phyloP scores from a whole-genome alignment of 208 protist species.

The Angomonas deanei region DNA sequence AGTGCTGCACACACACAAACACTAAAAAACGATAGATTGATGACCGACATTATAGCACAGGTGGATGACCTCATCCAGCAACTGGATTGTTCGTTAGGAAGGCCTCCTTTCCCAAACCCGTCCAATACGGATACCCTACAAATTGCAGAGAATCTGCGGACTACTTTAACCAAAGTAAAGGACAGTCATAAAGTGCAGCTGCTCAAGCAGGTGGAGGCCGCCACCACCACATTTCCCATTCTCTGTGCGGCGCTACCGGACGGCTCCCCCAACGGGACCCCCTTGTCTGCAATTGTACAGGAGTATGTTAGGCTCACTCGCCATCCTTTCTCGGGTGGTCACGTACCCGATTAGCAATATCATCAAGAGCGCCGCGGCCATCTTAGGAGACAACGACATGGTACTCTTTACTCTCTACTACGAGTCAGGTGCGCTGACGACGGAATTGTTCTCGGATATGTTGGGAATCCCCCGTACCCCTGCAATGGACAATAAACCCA shows the following conservation, averaged over 20 bases:
- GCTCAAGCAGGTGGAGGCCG: slow-evolving; percentile 21
- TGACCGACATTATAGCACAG: neutral
- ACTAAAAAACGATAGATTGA: neutral
- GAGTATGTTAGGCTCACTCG: slow-evolving; percentile 25
- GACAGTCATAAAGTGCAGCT: slow-evolving; percentile 13
- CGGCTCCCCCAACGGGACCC: slow-evolving; percentile 26
- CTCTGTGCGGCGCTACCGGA: slow-evolving; percentile 57
- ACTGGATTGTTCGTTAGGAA: slow-evolving; percentile 48
- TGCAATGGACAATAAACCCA: neutral
- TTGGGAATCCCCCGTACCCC: slow-evolving; percentile 21
- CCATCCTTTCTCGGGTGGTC: slow-evolving; percentile 27
- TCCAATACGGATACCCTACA: slow-evolving; percentile 8
- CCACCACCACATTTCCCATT: slow-evolving; percentile 65
- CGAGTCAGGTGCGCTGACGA: slow-evolving; percentile 29
- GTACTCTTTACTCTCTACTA: slow-evolving; percentile 44
- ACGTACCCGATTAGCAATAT: slow-evolving; percentile 58
- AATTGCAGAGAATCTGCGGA: slow-evolving; percentile 19
- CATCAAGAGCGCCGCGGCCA: slow-evolving; percentile 22
- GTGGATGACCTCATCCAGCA: slow-evolving; percentile 11
- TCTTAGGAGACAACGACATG: slow-evolving; percentile 34
- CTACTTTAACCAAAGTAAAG: slow-evolving; percentile 5
- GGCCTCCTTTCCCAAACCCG: slow-evolving; percentile 55
- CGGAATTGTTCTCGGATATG: slow-evolving; percentile 31
- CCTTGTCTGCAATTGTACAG: slow-evolving; percentile 52
- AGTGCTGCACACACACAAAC: no score